phyloP scores from a whole-genome alignment of 129 eudicot genomes.

The Artemisia tridentata region DNA sequence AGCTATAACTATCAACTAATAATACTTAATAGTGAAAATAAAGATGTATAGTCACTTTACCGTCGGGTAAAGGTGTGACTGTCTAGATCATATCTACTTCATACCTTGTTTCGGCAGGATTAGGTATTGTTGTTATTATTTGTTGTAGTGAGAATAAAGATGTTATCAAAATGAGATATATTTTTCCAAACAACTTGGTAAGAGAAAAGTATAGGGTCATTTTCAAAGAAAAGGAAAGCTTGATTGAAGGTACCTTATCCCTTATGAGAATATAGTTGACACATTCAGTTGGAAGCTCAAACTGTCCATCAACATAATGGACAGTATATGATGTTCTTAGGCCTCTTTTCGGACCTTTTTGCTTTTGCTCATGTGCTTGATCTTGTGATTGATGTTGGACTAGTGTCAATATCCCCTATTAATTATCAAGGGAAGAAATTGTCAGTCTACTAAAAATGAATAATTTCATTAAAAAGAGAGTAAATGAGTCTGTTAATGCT shows the following conservation, averaged over 20 bases:
- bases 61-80: too few relatives aligned
- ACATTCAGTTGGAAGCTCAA: constrained; percentile 39
- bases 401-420: constrained; percentile 37
- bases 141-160: neutral
- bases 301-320: constrained; percentile 31
- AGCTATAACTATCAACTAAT: too few relatives aligned
- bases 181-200: neutral
- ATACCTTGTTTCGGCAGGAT: too few relatives aligned
- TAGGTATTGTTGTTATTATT: too few relatives aligned
- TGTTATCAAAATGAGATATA: neutral
- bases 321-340: constrained; percentile 41
- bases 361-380: constrained; percentile 11
- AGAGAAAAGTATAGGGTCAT: neutral
- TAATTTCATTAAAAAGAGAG: neutral
- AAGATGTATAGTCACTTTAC: too few relatives aligned
- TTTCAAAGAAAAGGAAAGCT: neutral
- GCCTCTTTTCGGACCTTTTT: constrained; percentile 30
- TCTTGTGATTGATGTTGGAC: constrained; percentile 28
- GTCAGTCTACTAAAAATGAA: neutral
- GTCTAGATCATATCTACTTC: too few relatives aligned
- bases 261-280: constrained; percentile 30
- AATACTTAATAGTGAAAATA: too few relatives aligned
- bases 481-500: neutral
- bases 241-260: constrained; percentile 29
- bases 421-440: neutral